Evolutionary conservation across 345 rosid species (phyloP).

Genomic region (Bretschneidera sinensis): DNA sequence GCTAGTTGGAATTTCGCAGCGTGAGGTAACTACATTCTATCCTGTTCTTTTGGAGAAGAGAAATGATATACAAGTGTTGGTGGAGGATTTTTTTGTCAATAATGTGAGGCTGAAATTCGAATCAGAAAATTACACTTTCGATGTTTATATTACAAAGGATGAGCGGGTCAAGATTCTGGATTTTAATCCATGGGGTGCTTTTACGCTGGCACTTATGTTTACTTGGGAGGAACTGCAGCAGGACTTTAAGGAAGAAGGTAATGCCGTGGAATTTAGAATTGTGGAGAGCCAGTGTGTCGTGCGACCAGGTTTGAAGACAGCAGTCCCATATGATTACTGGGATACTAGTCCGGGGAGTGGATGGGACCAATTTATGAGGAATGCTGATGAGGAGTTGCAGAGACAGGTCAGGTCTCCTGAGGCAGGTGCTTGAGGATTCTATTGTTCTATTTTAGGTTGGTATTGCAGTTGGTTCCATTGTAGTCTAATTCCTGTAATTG

Average conservation of each 20-base stretch:
- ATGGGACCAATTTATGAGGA: slow-evolving; percentile 70
- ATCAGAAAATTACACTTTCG: slow-evolving; percentile 57
- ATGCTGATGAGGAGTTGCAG: slow-evolving; percentile 47
- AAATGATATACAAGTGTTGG: slow-evolving; percentile 26
- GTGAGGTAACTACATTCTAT: slow-evolving; percentile 74
- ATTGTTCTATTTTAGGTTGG: background rate
- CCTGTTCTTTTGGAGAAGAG: slow-evolving; percentile 49
- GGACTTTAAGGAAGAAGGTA: slow-evolving; percentile 18
- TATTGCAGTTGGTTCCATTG: background rate
- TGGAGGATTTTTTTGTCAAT: slow-evolving; percentile 41
- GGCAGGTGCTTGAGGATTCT: slow-evolving; percentile 25
- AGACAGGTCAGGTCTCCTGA: slow-evolving; percentile 26
- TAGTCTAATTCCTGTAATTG: too few relatives aligned
- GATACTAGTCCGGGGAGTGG: slow-evolving; percentile 66
- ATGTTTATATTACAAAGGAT: slow-evolving; percentile 54
- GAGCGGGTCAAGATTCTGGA: slow-evolving; percentile 58
- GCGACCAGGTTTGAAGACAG: slow-evolving; percentile 63
- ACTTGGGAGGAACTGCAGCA: slow-evolving; percentile 75
- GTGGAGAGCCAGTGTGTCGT: slow-evolving; percentile 56
- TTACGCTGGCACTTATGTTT: slow-evolving; percentile 65
- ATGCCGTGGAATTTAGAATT: slow-evolving; percentile 46
- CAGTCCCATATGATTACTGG: slow-evolving; percentile 67
- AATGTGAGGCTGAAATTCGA: slow-evolving; percentile 44
- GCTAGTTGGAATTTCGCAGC: slow-evolving; percentile 70
- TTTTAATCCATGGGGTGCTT: slow-evolving; percentile 86